Conservation (phyloP, 225 moss, liverwort and hornwort species). For the Antitrichia curtipendula region DNA sequence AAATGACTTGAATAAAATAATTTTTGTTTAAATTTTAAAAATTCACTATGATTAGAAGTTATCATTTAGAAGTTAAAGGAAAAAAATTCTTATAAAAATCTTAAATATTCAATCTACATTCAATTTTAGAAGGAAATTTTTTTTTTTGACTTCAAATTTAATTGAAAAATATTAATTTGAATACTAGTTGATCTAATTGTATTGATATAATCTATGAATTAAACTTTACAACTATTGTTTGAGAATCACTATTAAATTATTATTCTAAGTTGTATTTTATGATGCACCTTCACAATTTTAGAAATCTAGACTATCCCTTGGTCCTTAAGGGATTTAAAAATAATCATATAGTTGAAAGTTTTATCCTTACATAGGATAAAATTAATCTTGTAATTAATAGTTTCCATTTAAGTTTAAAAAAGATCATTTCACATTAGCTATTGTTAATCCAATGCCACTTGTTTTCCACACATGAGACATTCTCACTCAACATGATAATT, state of each 20-base stretch:
- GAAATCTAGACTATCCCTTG: background rate
- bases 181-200: rapidly evolving
- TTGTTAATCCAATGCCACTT: background rate
- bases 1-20: background rate
- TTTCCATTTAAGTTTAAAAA: rapidly evolving
- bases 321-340: rapidly evolving
- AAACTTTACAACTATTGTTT: background rate
- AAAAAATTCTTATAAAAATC: background rate
- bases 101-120: background rate
- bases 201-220: background rate
- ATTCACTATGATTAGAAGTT: background rate
- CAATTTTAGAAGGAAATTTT: background rate
- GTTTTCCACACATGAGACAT: background rate
- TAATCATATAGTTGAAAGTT: background rate
- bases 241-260: background rate
- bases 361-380: rapidly evolving
- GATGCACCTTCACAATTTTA: background rate
- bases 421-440: background rate
- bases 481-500: background rate
- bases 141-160: too few relatives aligned
- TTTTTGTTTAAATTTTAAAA: too few relatives aligned
- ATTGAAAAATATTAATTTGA: background rate
- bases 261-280: background rate
- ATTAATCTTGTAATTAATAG: background rate
- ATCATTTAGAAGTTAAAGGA: background rate